Conservation (phyloP, 83 land plant genomes). For the Picea abies region DNA sequence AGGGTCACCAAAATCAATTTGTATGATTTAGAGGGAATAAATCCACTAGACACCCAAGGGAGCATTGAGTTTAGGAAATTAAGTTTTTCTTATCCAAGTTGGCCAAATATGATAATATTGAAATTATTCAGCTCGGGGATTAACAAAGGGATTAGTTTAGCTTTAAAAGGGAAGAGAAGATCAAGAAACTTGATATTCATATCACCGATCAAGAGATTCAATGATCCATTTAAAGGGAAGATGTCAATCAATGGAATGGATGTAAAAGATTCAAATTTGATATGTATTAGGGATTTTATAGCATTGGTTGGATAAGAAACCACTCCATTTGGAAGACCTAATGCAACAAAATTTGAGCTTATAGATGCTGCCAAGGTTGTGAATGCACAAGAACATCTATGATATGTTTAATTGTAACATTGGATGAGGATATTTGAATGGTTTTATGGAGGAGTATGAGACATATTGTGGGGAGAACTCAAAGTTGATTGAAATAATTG, state of each 20-base stretch:
- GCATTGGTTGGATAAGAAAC: no score
- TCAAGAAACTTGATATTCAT: constrained; percentile 69
- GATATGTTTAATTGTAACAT: no score
- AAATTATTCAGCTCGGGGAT: constrained; percentile 38
- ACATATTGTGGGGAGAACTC: constrained; percentile 21
- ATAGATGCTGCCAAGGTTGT: not conserved
- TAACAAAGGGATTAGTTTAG: constrained; percentile 39
- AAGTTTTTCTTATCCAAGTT: not conserved
- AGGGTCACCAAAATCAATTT: constrained; percentile 12
- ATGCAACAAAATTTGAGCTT: not conserved
- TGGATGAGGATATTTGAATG: no score
- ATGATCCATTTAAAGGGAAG: constrained; percentile 51
- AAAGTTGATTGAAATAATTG: constrained; percentile 81
- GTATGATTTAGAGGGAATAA: not conserved
- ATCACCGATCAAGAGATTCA: constrained; percentile 56
- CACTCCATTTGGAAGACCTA: not conserved
- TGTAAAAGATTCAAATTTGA: constrained; percentile 27
- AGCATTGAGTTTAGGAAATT: constrained; percentile 18
- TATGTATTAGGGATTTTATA: no score
- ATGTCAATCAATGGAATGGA: constrained; percentile 56
- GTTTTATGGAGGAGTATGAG: no score
- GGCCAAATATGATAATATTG: not conserved
- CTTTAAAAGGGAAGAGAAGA: constrained; percentile 60
- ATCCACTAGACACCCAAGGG: constrained; percentile 13
- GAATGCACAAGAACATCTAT: not conserved